Evolutionary conservation across 2,329 filamentous ascomycete species (phyloP), one percentile per base, ranked within the genome.

Genomic region (Leptographium radiaticola): DNA sequence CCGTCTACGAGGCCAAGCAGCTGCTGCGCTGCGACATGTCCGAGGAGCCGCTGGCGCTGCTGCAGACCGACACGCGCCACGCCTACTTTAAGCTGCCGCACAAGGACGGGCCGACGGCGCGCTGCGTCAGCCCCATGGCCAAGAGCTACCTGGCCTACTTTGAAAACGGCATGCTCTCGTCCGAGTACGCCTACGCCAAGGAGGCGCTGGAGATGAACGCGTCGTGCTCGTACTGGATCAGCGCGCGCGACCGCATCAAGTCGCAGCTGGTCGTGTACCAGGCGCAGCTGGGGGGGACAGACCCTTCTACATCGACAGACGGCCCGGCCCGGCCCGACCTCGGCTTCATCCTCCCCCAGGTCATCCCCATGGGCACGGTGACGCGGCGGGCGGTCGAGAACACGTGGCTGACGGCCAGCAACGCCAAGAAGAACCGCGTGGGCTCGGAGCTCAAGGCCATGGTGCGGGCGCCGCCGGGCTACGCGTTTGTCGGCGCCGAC

Each of bases 171-270:
- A 87, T 79, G 0, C 72, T 98, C 4, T 87, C 88, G 0, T 97
- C 91, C 0, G 86, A 95, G 66, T 97, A 86, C 62, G 67, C 82
- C 0, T 91, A 96, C 62, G 93, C 93, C 0, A 97, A 94, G 64
- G 89, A 95, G 66, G 93, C 94, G 0, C 72, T 98, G 45, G 87
- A 97, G 62, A 98, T 98, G 93, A 98, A 98, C 62, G 89, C 93
- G 0, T 95, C 89, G 0, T 98, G 94, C 66, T 97, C 91, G 0
- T 98, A 98, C 68, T 98, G 94, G 93, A 97, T 98, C 62, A 95
- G 89, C 63, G 90, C 93, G 16, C 80, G 93, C 57, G 89, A 95
- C 64, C 77, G 93, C 50, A 98, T 98, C 68, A 91, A 74, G 76
- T 87, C 84, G n/a, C 93, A 98, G 64, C 87, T 97, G 76, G 90